Evolutionary conservation across 176 grass and related monocot species (phyloP), one percentile per base, ranked within the genome.

Genomic region (Echinochloa phyllopogon): DNA sequence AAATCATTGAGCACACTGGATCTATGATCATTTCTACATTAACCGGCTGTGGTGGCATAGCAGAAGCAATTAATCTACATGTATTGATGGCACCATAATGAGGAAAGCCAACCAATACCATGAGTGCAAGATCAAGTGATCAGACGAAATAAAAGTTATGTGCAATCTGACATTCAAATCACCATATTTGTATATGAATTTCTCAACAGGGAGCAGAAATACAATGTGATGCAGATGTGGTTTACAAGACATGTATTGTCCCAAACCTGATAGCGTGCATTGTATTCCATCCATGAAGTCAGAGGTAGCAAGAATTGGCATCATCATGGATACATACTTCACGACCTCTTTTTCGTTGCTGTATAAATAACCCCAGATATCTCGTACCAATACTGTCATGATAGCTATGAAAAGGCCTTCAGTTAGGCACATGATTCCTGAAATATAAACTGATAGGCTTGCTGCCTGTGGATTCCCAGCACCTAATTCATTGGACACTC

Each of bases 221-320:
- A 20, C 41, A 7, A 53, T 23, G 42, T 71, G 21, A 77, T 18
- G 3, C 13, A 85, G 27, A 82, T 76, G 18, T 21, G 6, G 16
- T 41, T 72, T 55, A 82, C 63, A 56, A 55, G 3, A 27, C 24
- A 24, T 59, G 11, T 6, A 58, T 77, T 83, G 18, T 42, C 25
- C 24, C 71, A 78, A 85, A 98, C 95, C 95, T 93, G 95, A 95
- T 80, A 98, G 80, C 0, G 89, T 94, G 93, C 93, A 98, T 86
- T 98, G 95, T 73, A 92, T 84, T 60, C 95, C 95, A 92, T 95
- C 93, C 89, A 98, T 93, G 65, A 98, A 98, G 83, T 95, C 83
- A 81, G 96, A 98, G 77, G 53, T 74, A 45, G 89, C 96, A 68
- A 98, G 87, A 92, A 98, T 75, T 24, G 93, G 93, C 91, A 98